Evolutionary conservation across 208 protist genomes (phyloP).

Genomic region (Leishmania aethiopica): DNA sequence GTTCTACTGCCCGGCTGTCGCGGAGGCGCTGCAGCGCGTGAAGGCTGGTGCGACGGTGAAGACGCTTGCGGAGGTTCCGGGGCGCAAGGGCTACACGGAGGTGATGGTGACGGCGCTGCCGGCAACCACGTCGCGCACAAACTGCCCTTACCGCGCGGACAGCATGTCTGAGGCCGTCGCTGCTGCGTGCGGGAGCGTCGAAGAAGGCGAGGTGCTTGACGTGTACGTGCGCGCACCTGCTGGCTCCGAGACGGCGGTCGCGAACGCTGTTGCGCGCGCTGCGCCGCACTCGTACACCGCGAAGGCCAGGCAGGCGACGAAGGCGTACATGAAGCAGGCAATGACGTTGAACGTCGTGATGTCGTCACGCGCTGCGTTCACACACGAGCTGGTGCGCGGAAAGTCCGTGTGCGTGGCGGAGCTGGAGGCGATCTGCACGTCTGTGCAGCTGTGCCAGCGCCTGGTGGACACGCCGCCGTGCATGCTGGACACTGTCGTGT

Average conservation of each 20-base stretch:
- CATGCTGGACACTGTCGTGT: conserved; percentile 74
- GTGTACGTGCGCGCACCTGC: conserved; percentile 52
- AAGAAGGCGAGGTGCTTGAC: conserved; percentile 41
- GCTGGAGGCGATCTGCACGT: conserved; percentile 56
- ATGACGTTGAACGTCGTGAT: conserved; percentile 54
- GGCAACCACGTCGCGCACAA: conserved; percentile 54
- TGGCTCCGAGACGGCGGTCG: conserved; percentile 40
- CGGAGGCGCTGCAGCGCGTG: conserved; percentile 52
- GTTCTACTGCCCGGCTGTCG: conserved; percentile 60
- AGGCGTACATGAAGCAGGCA: conserved; percentile 32
- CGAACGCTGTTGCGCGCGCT: conserved; percentile 56
- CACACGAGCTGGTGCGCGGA: conserved; percentile 36
- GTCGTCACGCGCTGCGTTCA: conserved; percentile 41
- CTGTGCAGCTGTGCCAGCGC: conserved; percentile 80
- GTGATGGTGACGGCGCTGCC: conserved; percentile 59
- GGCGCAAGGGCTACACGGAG: conserved; percentile 26
- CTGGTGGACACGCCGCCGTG: conserved; percentile 84
- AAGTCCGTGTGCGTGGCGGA: conserved; percentile 29
- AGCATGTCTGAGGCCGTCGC: conserved; percentile 41
- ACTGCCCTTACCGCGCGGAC: conserved; percentile 74
- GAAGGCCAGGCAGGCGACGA: conserved; percentile 37
- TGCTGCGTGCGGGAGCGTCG: conserved; percentile 27
- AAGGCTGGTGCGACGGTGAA: conserved; percentile 34
- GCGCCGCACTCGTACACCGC: conserved; percentile 53
- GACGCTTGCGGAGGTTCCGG: conserved; percentile 28